Base-by-base conservation (phyloP, 2,329 filamentous ascomycete species). In the Metarhizium anisopliae region DNA sequence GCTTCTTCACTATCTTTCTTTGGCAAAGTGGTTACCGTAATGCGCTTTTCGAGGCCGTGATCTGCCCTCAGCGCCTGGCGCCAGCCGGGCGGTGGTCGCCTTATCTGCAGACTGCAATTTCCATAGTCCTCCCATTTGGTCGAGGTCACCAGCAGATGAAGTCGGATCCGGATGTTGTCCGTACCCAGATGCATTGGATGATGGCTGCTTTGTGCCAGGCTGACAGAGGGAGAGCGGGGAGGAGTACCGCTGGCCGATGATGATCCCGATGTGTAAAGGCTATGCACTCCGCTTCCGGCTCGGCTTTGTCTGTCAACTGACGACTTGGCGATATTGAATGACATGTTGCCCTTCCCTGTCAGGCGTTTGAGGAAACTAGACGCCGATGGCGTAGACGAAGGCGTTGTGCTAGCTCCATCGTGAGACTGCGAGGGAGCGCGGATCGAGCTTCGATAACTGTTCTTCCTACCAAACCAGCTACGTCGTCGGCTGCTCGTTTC, bases 41-140 rank as follows among this genome's bases (percentile, higher is more conserved):
- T 84, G 8, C 93, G 85, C 74, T 96, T 96, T 73, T 95, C 89
- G 60, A 87, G 74, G 18, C 85, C 84, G 62, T 85, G 80, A 59
- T 84, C 77, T 60, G 80, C 81, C 45, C 77, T 74, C 54, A 83
- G 76, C 57, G 79, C 82, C 71, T 81, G 82, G 47, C 75, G 75
- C 68, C 79, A 81, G 6, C 81, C 82, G 40, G 72, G 81, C 53
- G 78, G 86, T n/a, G 90, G 88, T 18, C 84, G 82, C 67, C 91
- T 84, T 64, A 99, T 90, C 16, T 88, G 90, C 58, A 99, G 75
- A 42, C 84, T 79, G 58, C 91, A 95, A 62, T 89, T 85, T 60
- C 94, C 93, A 74, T 92, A 85, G 67, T 97, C 92, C 59, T 90
- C 85, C 94, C 94, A 99, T 68, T 93, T 93, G 52, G 84, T 84